Evolutionary conservation across 176 grass and related monocot species (phyloP).

Genomic region (Oryza australiensis): DNA sequence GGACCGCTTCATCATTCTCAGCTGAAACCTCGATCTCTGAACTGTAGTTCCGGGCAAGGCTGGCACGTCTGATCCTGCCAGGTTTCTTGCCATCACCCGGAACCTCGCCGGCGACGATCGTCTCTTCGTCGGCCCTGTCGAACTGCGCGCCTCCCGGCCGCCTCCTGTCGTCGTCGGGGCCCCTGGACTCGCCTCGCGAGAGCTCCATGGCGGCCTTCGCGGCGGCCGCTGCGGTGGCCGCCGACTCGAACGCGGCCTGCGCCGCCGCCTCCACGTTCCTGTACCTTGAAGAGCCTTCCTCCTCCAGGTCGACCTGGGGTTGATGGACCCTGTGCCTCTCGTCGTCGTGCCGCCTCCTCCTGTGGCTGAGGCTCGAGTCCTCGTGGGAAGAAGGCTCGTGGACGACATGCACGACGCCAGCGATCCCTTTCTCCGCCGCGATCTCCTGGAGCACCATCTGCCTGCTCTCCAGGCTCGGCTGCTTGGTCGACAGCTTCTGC

Average conservation of each 20-base stretch:
- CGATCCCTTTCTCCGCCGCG: conserved; percentile 70
- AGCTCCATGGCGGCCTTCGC: conserved; percentile 83
- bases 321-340: conserved; percentile 1
- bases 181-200: conserved; percentile 42
- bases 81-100: background rate
- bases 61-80: background rate
- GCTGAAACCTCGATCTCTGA: conserved; percentile 28
- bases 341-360: background rate
- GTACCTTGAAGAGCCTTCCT: conserved; percentile 38
- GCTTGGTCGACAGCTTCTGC: conserved; percentile 76
- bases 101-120: background rate
- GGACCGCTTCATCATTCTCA: background rate
- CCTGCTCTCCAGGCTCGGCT: conserved; percentile 63
- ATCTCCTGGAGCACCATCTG: conserved; percentile 77
- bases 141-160: background rate
- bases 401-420: conserved; percentile 51
- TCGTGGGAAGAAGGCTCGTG: conserved; percentile 21
- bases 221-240: conserved; percentile 67
- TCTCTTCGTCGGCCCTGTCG: background rate
- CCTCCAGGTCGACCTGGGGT: background rate
- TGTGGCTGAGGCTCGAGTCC: background rate
- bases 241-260: conserved; percentile 81
- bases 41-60: background rate
- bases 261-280: conserved; percentile 70
- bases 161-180: background rate